These are phyloP conservation scores for Trichosporon sp. DNA, from an alignment of 1,284 basidiomycete genomes.

Conservation along the genomic window DNA sequence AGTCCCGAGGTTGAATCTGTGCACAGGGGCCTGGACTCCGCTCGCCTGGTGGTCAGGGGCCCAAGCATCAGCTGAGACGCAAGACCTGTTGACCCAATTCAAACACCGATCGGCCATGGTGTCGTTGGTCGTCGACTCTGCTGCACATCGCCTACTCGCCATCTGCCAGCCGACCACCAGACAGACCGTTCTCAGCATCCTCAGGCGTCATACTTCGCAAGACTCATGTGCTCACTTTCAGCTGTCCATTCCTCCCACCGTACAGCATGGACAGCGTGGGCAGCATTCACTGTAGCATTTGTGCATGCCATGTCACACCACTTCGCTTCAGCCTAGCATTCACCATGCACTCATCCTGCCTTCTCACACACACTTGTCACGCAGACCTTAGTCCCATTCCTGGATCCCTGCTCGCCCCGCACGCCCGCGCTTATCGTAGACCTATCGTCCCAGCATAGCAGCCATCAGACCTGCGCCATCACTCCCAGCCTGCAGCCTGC, in stretches of 20 bases:
- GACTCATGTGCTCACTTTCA: not conserved
- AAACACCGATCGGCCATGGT: not conserved
- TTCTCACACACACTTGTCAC: slow-evolving; percentile 18
- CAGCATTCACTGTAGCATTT: too few species aligned
- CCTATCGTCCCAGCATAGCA: not conserved
- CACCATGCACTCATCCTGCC: slow-evolving; percentile 3
- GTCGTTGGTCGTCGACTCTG: not conserved
- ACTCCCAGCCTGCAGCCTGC: slow-evolving; percentile 5
- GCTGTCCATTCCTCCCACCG: not conserved
- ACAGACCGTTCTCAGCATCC: not conserved
- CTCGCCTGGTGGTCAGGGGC: not conserved
- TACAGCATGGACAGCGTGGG: too few species aligned
- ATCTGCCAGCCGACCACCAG: not conserved
- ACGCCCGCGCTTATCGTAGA: not conserved
- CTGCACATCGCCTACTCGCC: not conserved
- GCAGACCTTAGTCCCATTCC: not conserved
- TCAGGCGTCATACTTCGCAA: slow-evolving; percentile 1
- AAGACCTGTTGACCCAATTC: slow-evolving; percentile 5
- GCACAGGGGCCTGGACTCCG: not conserved
- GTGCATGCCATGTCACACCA: slow-evolving; percentile 13
- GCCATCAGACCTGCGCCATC: not conserved
- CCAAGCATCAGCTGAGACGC: slow-evolving; percentile 4
- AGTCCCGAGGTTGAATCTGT: not conserved
- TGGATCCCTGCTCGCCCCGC: not conserved
- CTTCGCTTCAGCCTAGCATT: not conserved